These are phyloP conservation scores for Wickerhamiella pararugosa DNA, from an alignment of 1,139 yeast genomes.

Conservation along the genomic window DNA sequence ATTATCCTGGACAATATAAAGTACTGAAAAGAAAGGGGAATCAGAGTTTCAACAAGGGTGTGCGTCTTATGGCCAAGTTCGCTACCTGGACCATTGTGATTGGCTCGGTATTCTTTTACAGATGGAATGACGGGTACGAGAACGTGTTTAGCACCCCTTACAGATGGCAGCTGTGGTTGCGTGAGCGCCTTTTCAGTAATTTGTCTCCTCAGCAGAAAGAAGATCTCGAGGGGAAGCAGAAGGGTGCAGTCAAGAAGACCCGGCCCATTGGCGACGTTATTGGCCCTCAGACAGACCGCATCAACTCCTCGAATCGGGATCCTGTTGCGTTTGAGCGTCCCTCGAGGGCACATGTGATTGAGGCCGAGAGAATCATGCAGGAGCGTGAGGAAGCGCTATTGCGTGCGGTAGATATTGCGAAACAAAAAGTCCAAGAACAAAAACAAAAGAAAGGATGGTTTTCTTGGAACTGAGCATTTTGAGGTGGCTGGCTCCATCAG, in stretches of 20 bases:
- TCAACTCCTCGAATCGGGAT: slow-evolving; percentile 16
- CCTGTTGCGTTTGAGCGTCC: slow-evolving; percentile 46
- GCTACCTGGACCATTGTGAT: slow-evolving; percentile 26
- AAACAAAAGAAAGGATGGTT: slow-evolving; percentile 1
- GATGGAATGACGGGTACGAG: slow-evolving; percentile 79
- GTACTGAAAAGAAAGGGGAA: slow-evolving; percentile 48
- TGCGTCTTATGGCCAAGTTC: slow-evolving; percentile 14
- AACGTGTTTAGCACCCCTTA: slow-evolving; percentile 58
- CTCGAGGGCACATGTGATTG: slow-evolving; percentile 54
- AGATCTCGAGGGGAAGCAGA: slow-evolving; percentile 38
- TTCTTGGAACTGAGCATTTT: not conserved
- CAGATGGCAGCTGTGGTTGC: slow-evolving; percentile 40
- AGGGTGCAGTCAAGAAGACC: slow-evolving; percentile 19
- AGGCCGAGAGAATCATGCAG: slow-evolving; percentile 59
- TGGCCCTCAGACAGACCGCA: slow-evolving; percentile 26
- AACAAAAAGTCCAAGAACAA: slow-evolving; percentile 19
- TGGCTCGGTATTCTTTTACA: slow-evolving; percentile 54
- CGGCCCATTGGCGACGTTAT: slow-evolving; percentile 10
- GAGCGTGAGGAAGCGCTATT: slow-evolving; percentile 53
- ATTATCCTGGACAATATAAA: slow-evolving; percentile 69
- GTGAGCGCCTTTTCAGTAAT: slow-evolving; percentile 38
- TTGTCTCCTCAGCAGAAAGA: slow-evolving; percentile 45
- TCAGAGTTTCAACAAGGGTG: slow-evolving; percentile 38
- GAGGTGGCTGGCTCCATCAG: not conserved
- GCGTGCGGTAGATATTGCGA: slow-evolving; percentile 37